Evolutionary conservation across 495 filamentous ascomycete species (phyloP).

Genomic region (Hypoxylon intermedium): DNA sequence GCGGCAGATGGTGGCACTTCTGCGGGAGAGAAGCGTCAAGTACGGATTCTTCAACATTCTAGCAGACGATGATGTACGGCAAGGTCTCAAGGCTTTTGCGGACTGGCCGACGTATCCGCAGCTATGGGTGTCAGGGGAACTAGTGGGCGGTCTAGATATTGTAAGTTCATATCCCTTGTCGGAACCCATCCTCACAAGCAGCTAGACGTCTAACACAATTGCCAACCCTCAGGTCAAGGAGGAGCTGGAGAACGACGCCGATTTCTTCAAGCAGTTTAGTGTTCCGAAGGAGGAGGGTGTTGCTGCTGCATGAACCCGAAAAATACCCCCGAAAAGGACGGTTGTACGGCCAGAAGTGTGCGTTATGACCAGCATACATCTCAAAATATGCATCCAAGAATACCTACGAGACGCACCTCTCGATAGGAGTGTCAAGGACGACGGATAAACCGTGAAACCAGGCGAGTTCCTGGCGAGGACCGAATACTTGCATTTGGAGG

Average conservation of each 20-base stretch:
- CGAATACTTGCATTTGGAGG: too few species aligned
- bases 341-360: not conserved
- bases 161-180: conserved; percentile 62
- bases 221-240: conserved; percentile 59
- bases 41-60: conserved; percentile 99
- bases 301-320: conserved; percentile 32
- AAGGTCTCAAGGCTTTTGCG: conserved; percentile 92
- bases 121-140: conserved; percentile 79
- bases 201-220: conserved; percentile 32
- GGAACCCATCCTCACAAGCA: not conserved
- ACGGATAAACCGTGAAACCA: too few species aligned
- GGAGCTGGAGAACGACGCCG: conserved; percentile 68
- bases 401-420: too few species aligned
- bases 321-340: not conserved
- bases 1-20: conserved; percentile 80
- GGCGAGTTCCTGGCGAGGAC: too few species aligned
- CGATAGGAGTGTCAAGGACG: too few species aligned
- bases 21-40: conserved; percentile 86
- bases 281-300: conserved; percentile 53
- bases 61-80: conserved; percentile 95
- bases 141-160: conserved; percentile 95
- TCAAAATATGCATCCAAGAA: too few species aligned
- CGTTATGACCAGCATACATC: not conserved
- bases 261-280: conserved; percentile 76
- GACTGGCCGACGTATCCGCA: conserved; percentile 98